Conservation (phyloP, 1,139 yeast species). For the Kodamaea anthophila region DNA sequence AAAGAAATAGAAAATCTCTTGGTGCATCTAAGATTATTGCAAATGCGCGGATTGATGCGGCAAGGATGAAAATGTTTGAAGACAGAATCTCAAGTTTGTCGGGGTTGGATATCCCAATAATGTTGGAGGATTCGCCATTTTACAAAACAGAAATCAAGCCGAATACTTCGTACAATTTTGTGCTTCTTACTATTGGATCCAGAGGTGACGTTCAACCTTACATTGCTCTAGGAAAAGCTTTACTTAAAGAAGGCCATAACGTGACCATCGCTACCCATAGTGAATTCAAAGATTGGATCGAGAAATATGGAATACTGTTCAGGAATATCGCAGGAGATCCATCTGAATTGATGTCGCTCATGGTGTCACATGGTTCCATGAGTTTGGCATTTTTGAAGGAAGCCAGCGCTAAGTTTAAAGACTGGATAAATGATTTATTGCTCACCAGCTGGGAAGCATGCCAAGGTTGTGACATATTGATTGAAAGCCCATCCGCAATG, state of each 20-base stretch:
- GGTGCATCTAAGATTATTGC: conserved; percentile 16
- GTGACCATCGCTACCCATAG: conserved; percentile 81
- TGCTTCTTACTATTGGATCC: conserved; percentile 83
- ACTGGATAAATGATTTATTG: conserved; percentile 74
- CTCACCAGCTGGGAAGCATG: conserved; percentile 79
- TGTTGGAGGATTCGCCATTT: conserved; percentile 60
- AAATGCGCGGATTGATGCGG: conserved; percentile 28
- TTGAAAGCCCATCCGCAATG: conserved; percentile 95
- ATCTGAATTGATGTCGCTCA: conserved; percentile 81
- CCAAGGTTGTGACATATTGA: conserved; percentile 73
- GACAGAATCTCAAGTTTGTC: conserved; percentile 51
- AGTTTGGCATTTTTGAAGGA: conserved; percentile 79
- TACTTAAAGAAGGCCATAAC: conserved; percentile 70
- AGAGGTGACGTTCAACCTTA: conserved; percentile 97
- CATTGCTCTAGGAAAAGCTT: conserved; percentile 78
- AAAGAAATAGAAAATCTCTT: no score
- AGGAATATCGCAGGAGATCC: conserved; percentile 87
- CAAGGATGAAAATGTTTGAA: conserved; percentile 57
- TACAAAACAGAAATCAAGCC: conserved; percentile 50
- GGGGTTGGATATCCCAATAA: conserved; percentile 61
- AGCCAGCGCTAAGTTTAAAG: conserved; percentile 69
- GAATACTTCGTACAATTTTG: conserved; percentile 49
- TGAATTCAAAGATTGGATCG: conserved; percentile 76
- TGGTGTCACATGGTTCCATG: conserved; percentile 88
- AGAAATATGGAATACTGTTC: conserved; percentile 59